Percentiles rank a stretch among this genome's conserved stretches.
These are phyloP conservation scores for Eimeria acervulina DNA, from an alignment of 169 alveolate genomes.

Conservation along the genomic window DNA sequence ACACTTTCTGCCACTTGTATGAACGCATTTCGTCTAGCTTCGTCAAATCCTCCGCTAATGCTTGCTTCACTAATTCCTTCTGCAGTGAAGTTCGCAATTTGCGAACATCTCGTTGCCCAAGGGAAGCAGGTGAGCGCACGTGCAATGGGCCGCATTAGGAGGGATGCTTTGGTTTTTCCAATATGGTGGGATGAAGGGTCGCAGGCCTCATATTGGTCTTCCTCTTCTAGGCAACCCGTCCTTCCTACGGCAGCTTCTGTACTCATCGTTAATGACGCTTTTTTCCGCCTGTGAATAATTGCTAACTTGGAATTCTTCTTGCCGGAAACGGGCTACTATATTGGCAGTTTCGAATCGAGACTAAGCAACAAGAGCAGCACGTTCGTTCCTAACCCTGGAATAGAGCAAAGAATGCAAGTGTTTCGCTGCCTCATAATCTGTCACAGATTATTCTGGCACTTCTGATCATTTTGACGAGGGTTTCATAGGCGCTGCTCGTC, in stretches of 20 bases:
- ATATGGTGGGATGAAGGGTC: conserved; percentile 17
- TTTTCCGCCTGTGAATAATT: not conserved
- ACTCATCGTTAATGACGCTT: not conserved
- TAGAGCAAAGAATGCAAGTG: not conserved
- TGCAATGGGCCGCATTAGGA: not conserved
- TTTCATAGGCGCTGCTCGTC: not conserved
- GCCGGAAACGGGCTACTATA: not conserved
- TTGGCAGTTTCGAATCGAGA: not conserved
- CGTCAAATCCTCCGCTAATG: not conserved
- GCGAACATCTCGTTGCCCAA: not conserved
- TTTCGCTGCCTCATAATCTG: not conserved
- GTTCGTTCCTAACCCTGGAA: not conserved
- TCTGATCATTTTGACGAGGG: not conserved
- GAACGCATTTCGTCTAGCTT: conserved; percentile 7
- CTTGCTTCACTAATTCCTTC: not conserved
- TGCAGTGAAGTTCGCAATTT: not conserved
- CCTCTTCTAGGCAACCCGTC: not conserved
- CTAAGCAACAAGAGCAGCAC: not conserved
- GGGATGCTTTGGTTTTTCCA: conserved; percentile 23
- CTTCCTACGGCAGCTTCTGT: not conserved
- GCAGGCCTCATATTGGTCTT: not conserved
- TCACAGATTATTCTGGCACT: not conserved
- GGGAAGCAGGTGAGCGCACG: not conserved
- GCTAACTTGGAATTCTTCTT: not conserved
- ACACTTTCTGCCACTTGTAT: not conserved